A percentile compares a stretch with the other conserved stretches of the same genome.
phyloP scores from a whole-genome alignment of 108 stramenopile species.

The Mayamaea pseudoterrestris region DNA sequence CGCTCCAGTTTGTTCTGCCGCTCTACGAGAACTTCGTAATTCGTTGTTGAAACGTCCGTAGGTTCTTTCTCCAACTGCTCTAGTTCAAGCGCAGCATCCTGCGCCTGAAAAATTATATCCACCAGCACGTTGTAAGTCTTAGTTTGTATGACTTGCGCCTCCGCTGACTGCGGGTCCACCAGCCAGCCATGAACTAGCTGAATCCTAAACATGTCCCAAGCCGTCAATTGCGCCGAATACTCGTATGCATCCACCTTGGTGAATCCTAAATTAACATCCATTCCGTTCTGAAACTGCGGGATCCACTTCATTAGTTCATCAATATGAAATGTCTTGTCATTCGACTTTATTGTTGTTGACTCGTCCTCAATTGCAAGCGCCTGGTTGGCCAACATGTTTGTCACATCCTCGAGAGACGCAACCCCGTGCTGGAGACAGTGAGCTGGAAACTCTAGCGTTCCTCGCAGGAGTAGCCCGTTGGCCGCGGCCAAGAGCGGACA shows the following conservation, averaged over 20 bases:
- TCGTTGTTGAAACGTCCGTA: neutral
- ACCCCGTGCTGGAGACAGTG: slow-evolving; percentile 33
- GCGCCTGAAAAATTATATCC: slow-evolving; percentile 71
- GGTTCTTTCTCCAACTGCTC: slow-evolving; percentile 1
- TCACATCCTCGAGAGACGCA: slow-evolving; percentile 62
- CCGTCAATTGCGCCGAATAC: slow-evolving; percentile 74
- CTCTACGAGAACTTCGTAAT: neutral
- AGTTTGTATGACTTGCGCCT: slow-evolving; percentile 19
- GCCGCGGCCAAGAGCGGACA: slow-evolving; percentile 93
- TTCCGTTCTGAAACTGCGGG: slow-evolving; percentile 82
- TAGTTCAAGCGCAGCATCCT: slow-evolving; percentile 31
- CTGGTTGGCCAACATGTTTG: slow-evolving; percentile 54
- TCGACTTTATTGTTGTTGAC: too few relatives aligned
- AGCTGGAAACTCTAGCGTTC: slow-evolving; percentile 49
- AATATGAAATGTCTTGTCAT: slow-evolving; percentile 34
- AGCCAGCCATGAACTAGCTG: slow-evolving; percentile 97
- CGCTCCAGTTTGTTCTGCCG: slow-evolving; percentile 10
- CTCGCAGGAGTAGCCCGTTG: slow-evolving; percentile 81
- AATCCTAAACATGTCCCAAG: slow-evolving; percentile 83
- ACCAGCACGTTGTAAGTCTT: slow-evolving; percentile 91
- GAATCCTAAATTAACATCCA: slow-evolving; percentile 97
- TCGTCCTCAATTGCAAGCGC: slow-evolving; percentile 33
- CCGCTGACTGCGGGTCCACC: slow-evolving; percentile 57
- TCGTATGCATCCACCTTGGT: slow-evolving; percentile 66
- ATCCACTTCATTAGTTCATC: slow-evolving; percentile 72